These are phyloP conservation scores for Megacollybia marginata DNA, from an alignment of 768 basidiomycete genomes.

Conservation along the genomic window DNA sequence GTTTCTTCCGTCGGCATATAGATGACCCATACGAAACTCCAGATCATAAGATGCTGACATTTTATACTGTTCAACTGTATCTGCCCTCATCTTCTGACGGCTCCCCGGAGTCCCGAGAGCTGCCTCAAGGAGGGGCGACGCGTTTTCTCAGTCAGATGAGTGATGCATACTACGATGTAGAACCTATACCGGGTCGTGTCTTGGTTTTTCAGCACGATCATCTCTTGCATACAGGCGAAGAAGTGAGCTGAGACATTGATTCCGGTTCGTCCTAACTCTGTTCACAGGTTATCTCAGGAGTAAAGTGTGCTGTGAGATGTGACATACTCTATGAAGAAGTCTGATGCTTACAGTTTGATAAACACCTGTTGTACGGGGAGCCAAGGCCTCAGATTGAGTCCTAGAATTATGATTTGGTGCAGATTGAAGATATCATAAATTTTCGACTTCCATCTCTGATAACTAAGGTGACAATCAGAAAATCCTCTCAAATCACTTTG, in stretches of 20 bases:
- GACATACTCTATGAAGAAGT: not conserved
- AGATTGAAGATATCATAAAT: not conserved
- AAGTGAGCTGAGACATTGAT: not conserved
- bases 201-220: not conserved
- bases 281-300: not conserved
- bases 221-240: not conserved
- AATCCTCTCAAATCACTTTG: conserved; percentile 32
- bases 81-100: not conserved
- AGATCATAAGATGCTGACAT: not conserved
- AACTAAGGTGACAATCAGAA: not conserved
- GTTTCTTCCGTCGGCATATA: not conserved
- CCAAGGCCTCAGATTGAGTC: too few species aligned
- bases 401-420: too few species aligned
- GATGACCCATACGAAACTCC: not conserved
- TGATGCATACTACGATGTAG: not conserved
- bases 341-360: too few species aligned
- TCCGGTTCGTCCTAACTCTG: too few species aligned
- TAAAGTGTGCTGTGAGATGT: not conserved
- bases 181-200: not conserved
- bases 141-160: not conserved
- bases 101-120: not conserved
- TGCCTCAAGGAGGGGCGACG: not conserved
- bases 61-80: not conserved
- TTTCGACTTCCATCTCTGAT: not conserved
- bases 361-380: too few species aligned